A percentile compares a stretch with the other conserved stretches of the same genome.
Evolutionary conservation across 176 grass and related monocot genomes (phyloP).

Genomic region (Guadua angustifolia): DNA sequence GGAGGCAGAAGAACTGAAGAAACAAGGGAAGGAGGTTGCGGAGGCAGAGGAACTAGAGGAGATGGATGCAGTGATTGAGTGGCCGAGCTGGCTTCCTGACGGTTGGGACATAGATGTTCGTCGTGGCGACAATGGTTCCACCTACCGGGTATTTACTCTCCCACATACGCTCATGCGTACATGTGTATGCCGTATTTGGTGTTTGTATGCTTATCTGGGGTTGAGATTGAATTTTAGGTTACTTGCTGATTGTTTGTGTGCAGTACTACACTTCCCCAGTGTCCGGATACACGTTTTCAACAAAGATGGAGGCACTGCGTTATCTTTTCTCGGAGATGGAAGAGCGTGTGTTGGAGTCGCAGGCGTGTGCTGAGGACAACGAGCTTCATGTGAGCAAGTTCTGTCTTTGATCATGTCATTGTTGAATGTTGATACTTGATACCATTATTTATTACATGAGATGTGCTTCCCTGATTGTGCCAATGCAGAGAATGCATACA

Average conservation of each 20-base stretch:
- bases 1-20: not conserved
- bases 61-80: not conserved
- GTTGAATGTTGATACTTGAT: too few species aligned
- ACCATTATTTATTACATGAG: not conserved
- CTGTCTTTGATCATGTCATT: not conserved
- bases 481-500: constrained; percentile 20
- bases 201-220: not conserved
- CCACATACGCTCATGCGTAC: not conserved
- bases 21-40: constrained; percentile 1
- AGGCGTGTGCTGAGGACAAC: not conserved
- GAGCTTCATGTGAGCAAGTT: constrained; percentile 44
- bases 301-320: constrained; percentile 49
- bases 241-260: constrained; percentile 8
- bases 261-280: constrained; percentile 63
- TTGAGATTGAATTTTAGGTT: not conserved
- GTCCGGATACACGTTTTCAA: constrained; percentile 53
- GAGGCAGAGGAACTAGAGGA: constrained; percentile 23
- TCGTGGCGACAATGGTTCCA: constrained; percentile 27
- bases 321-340: constrained; percentile 54
- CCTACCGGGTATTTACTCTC: constrained; percentile 48
- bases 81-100: constrained; percentile 63
- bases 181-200: constrained; percentile 10
- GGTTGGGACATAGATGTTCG: constrained; percentile 67
- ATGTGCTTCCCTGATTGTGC: constrained; percentile 11
- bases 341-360: constrained; percentile 33